These are phyloP conservation scores for Comarum palustre DNA, from an alignment of 306 rosid genomes.

Conservation along the genomic window DNA sequence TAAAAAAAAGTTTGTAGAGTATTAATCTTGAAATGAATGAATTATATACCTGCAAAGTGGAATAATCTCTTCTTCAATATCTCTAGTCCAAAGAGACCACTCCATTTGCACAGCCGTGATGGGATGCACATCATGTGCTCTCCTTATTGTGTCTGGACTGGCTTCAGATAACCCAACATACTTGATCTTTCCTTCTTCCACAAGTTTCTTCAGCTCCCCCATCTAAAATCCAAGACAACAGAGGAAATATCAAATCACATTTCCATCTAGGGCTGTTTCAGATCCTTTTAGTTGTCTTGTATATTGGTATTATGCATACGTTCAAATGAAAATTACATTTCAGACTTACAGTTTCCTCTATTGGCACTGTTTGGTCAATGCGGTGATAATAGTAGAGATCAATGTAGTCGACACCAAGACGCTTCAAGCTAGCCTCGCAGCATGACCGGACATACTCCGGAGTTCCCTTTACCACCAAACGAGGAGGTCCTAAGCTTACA, in stretches of 20 bases:
- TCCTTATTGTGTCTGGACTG: constrained; percentile 65
- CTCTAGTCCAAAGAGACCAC: constrained; percentile 81
- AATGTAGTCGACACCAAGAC: constrained; percentile 69
- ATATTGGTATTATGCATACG: neutral
- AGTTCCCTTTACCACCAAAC: constrained; percentile 56
- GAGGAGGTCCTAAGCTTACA: constrained; percentile 8
- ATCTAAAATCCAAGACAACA: constrained; percentile 35
- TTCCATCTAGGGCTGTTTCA: neutral
- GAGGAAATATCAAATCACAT: neutral
- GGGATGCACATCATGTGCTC: constrained; percentile 82
- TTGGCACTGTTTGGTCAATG: constrained; percentile 55
- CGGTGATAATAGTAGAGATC: constrained; percentile 83
- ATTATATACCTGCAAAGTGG: constrained; percentile 62
- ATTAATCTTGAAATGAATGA: neutral
- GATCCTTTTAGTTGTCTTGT: neutral
- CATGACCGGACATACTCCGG: constrained; percentile 72
- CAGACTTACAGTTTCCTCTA: constrained; percentile 62
- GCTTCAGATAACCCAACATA: constrained; percentile 81
- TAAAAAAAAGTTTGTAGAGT: too few relatives aligned
- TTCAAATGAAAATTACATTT: neutral
- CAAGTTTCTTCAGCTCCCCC: constrained; percentile 71
- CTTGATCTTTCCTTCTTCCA: constrained; percentile 70
- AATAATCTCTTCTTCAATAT: constrained; percentile 63
- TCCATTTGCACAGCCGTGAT: constrained; percentile 72
- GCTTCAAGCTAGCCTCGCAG: constrained; percentile 63